These are phyloP conservation scores for Rhizopogon rudus DNA, from an alignment of 768 basidiomycete species.

Conservation along the genomic window DNA sequence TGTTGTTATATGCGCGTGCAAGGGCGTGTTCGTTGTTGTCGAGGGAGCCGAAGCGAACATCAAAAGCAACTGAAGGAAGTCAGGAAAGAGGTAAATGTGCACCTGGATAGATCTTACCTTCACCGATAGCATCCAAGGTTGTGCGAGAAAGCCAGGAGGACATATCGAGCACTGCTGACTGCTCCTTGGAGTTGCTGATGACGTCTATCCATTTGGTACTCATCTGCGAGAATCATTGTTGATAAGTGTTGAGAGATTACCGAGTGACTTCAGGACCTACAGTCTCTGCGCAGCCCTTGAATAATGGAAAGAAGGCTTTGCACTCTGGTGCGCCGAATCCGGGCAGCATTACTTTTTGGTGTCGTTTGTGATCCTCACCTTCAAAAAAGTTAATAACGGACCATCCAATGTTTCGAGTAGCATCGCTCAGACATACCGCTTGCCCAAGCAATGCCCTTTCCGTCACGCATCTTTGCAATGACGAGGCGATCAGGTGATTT, in stretches of 20 bases:
- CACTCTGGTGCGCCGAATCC: conserved; percentile 50
- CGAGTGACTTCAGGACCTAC: conserved; percentile 8
- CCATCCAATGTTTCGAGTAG: neutral
- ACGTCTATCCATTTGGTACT: conserved; percentile 19
- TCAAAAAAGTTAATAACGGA: neutral
- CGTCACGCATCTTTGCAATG: conserved; percentile 14
- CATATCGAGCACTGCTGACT: conserved; percentile 18
- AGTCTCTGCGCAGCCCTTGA: conserved; percentile 31
- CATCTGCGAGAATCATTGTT: conserved; percentile 13
- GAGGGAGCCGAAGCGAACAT: conserved; percentile 41
- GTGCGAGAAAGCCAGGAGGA: conserved; percentile 34
- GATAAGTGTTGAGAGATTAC: neutral
- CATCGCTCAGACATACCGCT: conserved; percentile 30
- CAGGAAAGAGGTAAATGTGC: neutral
- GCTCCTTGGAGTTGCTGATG: conserved; percentile 4
- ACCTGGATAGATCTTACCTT: conserved; percentile 25
- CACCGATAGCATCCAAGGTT: conserved; percentile 46
- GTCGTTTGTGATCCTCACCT: conserved; percentile 46
- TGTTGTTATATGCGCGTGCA: conserved; percentile 3
- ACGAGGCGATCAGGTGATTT: conserved; percentile 28
- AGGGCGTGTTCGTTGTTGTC: conserved; percentile 10
- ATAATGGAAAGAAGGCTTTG: conserved; percentile 46
- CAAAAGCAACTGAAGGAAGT: conserved; percentile 38
- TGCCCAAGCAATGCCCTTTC: conserved; percentile 35
- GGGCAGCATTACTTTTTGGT: conserved; percentile 49